phyloP scores from a whole-genome alignment of 495 filamentous ascomycete species.

The Hyaloscypha variabilis region DNA sequence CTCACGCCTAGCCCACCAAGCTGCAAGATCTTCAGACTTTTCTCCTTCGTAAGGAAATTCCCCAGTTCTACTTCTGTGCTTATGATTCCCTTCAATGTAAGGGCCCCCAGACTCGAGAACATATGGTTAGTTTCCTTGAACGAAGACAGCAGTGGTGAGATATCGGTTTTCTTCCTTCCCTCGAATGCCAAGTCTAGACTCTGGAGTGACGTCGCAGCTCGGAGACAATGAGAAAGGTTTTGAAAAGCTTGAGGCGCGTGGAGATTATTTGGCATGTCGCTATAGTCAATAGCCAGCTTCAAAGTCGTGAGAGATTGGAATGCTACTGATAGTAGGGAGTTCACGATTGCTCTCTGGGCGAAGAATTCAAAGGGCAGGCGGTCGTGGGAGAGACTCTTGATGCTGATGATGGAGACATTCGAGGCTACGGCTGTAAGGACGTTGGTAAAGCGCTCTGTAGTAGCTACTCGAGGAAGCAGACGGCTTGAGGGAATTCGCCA shows the following conservation, averaged over 20 bases:
- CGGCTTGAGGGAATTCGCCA: conserved; percentile 28
- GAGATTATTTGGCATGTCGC: conserved; percentile 25
- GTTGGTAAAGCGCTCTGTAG: conserved; percentile 22
- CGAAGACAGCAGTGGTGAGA: conserved; percentile 8
- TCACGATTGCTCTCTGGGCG: conserved; percentile 16
- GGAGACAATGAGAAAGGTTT: conserved; percentile 16
- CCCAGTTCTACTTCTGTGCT: conserved; percentile 12
- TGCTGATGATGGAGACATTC: not conserved
- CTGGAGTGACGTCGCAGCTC: conserved; percentile 9
- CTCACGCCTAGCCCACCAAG: conserved; percentile 19
- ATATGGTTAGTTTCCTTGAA: not conserved
- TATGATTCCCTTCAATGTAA: conserved; percentile 11
- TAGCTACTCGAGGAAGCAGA: conserved; percentile 21
- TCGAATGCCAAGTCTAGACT: conserved; percentile 14
- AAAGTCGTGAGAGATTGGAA: conserved; percentile 18
- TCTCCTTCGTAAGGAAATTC: conserved; percentile 9
- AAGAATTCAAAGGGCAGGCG: conserved; percentile 30
- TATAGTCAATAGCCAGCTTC: conserved; percentile 21
- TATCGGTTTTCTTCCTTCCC: conserved; percentile 22
- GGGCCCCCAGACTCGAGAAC: conserved; percentile 4
- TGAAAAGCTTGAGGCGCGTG: conserved; percentile 17
- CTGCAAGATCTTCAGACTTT: conserved; percentile 7
- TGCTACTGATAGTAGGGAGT: conserved; percentile 8
- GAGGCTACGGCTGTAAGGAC: conserved; percentile 15
- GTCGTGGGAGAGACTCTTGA: conserved; percentile 24